These are phyloP conservation scores for Rubroshorea leprosula DNA, from an alignment of 345 rosid species.

Conservation along the genomic window DNA sequence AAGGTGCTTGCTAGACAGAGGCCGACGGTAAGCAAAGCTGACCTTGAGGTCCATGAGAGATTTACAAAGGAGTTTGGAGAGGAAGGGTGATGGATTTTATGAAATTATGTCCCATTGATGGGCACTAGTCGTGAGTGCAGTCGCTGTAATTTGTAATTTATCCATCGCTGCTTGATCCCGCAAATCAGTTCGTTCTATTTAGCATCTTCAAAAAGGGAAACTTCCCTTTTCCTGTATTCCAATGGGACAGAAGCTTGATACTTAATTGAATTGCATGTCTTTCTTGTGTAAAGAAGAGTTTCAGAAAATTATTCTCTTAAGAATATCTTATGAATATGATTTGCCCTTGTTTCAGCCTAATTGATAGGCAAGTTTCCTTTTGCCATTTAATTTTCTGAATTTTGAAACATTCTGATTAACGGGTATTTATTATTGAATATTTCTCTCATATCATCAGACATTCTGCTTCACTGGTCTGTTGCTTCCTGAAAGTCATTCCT, in stretches of 20 bases:
- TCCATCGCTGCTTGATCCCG: slow-evolving; percentile 24
- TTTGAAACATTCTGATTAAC: too few relatives aligned
- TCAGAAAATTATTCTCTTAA: slow-evolving; percentile 13
- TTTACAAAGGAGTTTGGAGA: slow-evolving; percentile 82
- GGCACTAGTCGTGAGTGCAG: slow-evolving; percentile 24
- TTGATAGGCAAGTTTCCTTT: too few relatives aligned
- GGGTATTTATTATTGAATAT: too few relatives aligned
- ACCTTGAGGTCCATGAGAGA: slow-evolving; percentile 72
- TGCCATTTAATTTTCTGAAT: too few relatives aligned
- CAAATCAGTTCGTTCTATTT: slow-evolving; percentile 13
- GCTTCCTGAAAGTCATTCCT: too few relatives aligned
- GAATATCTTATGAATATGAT: slow-evolving; percentile 10
- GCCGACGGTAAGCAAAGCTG: slow-evolving; percentile 75
- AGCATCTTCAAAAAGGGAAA: slow-evolving; percentile 24
- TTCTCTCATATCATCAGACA: too few relatives aligned
- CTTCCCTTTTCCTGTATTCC: slow-evolving; percentile 31
- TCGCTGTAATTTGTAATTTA: slow-evolving; percentile 36
- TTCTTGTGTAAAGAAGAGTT: slow-evolving; percentile 38
- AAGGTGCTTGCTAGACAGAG: slow-evolving; percentile 79
- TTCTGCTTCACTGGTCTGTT: too few relatives aligned
- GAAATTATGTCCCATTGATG: slow-evolving; percentile 7
- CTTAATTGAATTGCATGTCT: slow-evolving; percentile 32
- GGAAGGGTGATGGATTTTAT: slow-evolving; percentile 47
- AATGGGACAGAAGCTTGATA: slow-evolving; percentile 21
- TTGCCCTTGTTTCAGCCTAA: slow-evolving; percentile 8